Conservation (phyloP, 140 eudicot species). For the Senecio squalidus region DNA sequence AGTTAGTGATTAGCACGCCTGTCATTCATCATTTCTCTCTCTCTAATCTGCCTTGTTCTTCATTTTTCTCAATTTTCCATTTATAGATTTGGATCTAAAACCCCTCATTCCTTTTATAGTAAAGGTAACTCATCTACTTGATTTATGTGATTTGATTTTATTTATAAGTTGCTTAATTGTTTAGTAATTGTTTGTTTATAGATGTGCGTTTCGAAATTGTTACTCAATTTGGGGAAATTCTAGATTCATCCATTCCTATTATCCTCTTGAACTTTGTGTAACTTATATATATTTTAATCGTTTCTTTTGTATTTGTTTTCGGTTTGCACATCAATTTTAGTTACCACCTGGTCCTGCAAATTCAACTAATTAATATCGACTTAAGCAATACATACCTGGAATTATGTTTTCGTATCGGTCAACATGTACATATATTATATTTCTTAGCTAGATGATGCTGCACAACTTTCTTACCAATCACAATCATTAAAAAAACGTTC, state of each 20-base stretch:
- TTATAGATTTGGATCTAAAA: constrained; percentile 36
- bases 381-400: too few relatives aligned
- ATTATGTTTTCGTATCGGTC: too few relatives aligned
- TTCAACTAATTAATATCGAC: too few relatives aligned
- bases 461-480: too few relatives aligned
- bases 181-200: too few relatives aligned
- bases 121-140: constrained; percentile 29
- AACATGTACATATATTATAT: too few relatives aligned
- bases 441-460: too few relatives aligned
- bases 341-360: background rate
- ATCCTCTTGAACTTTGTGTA: constrained; percentile 3
- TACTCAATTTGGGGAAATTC: constrained; percentile 9
- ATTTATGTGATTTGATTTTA: constrained; percentile 12
- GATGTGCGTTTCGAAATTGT: constrained; percentile 16
- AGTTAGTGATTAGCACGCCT: constrained; percentile 97
- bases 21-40: constrained; percentile 56
- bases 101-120: background rate
- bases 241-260: background rate
- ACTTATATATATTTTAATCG: background rate
- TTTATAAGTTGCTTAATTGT: background rate
- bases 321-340: constrained; percentile 23
- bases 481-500: too few relatives aligned
- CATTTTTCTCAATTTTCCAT: constrained; percentile 8
- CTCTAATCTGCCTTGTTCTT: constrained; percentile 8
- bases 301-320: constrained; percentile 26